phyloP scores from a whole-genome alignment of 2,329 filamentous ascomycete species.

The Colletotrichum ledebouriae region DNA sequence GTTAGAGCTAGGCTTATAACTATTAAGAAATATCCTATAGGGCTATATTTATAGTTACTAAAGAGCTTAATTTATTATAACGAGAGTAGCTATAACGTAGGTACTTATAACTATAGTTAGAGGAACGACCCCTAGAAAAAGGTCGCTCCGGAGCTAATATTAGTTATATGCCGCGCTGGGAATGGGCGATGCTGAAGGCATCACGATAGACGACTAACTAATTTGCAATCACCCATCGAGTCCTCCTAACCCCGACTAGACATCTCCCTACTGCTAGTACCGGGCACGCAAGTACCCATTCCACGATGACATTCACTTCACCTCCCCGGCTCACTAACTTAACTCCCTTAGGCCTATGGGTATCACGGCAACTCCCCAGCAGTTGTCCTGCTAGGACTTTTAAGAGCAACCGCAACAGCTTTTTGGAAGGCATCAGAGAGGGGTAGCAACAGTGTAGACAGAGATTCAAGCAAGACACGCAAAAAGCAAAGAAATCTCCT shows the following conservation, averaged over 20 bases:
- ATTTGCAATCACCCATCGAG: neutral
- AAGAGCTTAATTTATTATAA: too few relatives aligned
- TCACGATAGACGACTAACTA: too few relatives aligned
- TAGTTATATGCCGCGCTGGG: too few relatives aligned
- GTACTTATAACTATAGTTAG: too few relatives aligned
- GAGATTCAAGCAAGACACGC: neutral
- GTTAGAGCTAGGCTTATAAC: too few relatives aligned
- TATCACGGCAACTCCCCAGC: constrained; percentile 15
- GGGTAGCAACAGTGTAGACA: neutral
- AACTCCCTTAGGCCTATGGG: constrained; percentile 17
- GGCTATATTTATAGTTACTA: too few relatives aligned
- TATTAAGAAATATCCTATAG: too few relatives aligned
- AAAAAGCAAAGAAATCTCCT: constrained; percentile 6
- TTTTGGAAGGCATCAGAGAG: too few relatives aligned
- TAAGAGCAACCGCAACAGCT: neutral
- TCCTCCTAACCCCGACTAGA: constrained; percentile 13
- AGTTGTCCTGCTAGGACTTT: constrained; percentile 14
- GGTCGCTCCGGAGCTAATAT: too few relatives aligned
- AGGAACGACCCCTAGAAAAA: too few relatives aligned
- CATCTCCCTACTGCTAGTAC: constrained; percentile 13
- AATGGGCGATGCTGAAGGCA: too few relatives aligned
- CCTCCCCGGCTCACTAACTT: constrained; percentile 23
- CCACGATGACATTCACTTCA: constrained; percentile 28
- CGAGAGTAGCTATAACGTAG: too few relatives aligned
- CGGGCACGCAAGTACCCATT: constrained; percentile 29